phyloP scores from a whole-genome alignment of 163 green algal genomes.

The Chlorella variabilis region DNA sequence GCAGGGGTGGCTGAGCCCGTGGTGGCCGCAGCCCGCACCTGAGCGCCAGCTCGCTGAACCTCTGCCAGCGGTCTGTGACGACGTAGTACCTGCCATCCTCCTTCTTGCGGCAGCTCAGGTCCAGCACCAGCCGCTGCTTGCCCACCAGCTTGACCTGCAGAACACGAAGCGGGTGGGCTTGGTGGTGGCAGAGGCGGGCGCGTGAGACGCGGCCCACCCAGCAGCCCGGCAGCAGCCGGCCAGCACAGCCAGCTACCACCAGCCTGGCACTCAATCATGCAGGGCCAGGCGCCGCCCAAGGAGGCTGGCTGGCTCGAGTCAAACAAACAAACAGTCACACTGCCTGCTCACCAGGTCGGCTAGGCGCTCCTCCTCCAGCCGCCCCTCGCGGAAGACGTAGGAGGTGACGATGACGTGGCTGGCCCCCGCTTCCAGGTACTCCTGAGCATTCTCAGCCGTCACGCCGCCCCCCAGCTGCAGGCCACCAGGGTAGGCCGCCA shows the following conservation, averaged over 20 bases:
- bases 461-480: conserved; percentile 97
- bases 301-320: too few species aligned
- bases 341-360: conserved; percentile 37
- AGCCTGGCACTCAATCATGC: too few species aligned
- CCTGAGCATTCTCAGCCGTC: conserved; percentile 80
- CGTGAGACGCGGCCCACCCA: too few species aligned
- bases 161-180: neutral
- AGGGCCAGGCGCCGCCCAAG: too few species aligned
- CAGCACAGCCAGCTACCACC: too few species aligned
- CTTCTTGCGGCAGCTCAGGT: conserved; percentile 92
- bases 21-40: too few species aligned
- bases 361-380: conserved; percentile 86
- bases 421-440: conserved; percentile 92
- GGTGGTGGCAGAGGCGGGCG: too few species aligned
- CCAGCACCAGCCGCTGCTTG: conserved; percentile 90
- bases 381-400: conserved; percentile 91
- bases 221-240: too few species aligned
- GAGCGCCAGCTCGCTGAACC: conserved; percentile 68
- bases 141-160: conserved; percentile 86
- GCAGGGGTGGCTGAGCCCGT: too few species aligned
- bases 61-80: conserved; percentile 91
- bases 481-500: conserved; percentile 84
- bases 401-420: conserved; percentile 98
- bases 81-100: conserved; percentile 91
- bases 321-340: too few species aligned